phyloP scores from a whole-genome alignment of 2,329 filamentous ascomycete species.

The Penicillium hesseltinei region DNA sequence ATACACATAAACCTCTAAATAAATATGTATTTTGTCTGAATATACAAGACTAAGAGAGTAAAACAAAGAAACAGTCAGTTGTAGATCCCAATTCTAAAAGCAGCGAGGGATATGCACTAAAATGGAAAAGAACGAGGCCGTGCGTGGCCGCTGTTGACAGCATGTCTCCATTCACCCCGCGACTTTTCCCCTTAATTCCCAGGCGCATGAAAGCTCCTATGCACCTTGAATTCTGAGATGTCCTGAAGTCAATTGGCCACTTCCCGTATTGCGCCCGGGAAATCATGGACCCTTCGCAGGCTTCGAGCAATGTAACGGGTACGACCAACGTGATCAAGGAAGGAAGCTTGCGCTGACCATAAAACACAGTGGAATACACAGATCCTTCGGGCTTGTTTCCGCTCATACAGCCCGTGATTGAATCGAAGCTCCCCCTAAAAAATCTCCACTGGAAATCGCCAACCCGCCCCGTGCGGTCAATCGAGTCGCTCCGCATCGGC shows the following conservation, averaged over 20 bases:
- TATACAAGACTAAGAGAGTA: background rate
- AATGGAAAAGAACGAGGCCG: conserved; percentile 9
- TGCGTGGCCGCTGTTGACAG: conserved; percentile 9
- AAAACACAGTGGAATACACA: conserved; percentile 78
- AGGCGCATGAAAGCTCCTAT: conserved; percentile 5
- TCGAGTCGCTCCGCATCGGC: conserved; percentile 87
- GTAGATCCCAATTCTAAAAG: conserved; percentile 1
- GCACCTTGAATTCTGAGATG: conserved; percentile 22
- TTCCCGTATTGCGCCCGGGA: conserved; percentile 29
- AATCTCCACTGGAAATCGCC: conserved; percentile 98
- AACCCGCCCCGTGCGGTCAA: conserved; percentile 84
- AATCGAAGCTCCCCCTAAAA: conserved; percentile 75
- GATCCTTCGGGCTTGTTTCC: conserved; percentile 89
- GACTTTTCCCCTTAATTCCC: conserved; percentile 4
- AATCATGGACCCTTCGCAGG: conserved; percentile 44
- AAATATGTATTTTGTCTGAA: background rate
- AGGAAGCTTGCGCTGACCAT: conserved; percentile 19
- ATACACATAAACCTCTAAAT: too few species aligned
- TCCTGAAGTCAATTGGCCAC: conserved; percentile 20
- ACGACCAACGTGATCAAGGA: conserved; percentile 18
- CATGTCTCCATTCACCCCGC: conserved; percentile 12
- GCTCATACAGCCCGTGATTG: conserved; percentile 72
- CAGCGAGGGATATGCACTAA: conserved; percentile 6
- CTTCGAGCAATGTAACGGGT: conserved; percentile 74
- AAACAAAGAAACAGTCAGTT: background rate